Percentiles rank a stretch among this genome's conserved stretches.
phyloP scores from a whole-genome alignment of 495 filamentous ascomycete genomes.

The Bombardia bombarda region DNA sequence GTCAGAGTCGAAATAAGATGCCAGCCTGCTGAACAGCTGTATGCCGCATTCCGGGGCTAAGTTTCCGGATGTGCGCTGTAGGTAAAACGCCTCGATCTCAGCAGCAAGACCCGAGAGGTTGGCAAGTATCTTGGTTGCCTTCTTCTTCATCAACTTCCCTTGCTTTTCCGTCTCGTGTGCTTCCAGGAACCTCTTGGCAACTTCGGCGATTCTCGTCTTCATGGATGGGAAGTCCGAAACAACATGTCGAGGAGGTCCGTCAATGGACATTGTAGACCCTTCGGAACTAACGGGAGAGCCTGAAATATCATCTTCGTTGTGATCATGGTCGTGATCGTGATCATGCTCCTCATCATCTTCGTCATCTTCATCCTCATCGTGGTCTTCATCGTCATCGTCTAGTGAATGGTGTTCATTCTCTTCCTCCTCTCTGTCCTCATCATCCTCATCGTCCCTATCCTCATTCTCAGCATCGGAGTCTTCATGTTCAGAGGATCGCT shows the following conservation, averaged over 20 bases:
- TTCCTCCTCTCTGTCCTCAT: too few relatives aligned
- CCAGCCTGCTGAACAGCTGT: slow-evolving; percentile 66
- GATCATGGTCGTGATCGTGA: slow-evolving; percentile 47
- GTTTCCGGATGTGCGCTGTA: slow-evolving; percentile 36
- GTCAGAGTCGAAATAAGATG: slow-evolving; percentile 83
- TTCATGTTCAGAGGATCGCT: slow-evolving; percentile 12
- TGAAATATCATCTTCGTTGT: slow-evolving; percentile 53
- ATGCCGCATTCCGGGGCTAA: slow-evolving; percentile 43
- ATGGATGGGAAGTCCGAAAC: slow-evolving; percentile 50
- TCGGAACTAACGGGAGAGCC: slow-evolving; percentile 60
- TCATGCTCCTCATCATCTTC: slow-evolving; percentile 37
- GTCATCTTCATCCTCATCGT: slow-evolving; percentile 46
- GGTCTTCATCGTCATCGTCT: slow-evolving; percentile 35
- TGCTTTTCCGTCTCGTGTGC: slow-evolving; percentile 70
- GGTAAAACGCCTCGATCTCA: slow-evolving; percentile 63
- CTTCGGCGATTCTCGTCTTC: slow-evolving; percentile 63
- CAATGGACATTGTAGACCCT: slow-evolving; percentile 49
- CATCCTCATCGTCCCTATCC: slow-evolving; percentile 32
- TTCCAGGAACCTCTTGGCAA: slow-evolving; percentile 76
- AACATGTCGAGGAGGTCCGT: slow-evolving; percentile 37
- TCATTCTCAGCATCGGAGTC: slow-evolving; percentile 33
- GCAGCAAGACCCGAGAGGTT: slow-evolving; percentile 63
- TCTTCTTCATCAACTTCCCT: slow-evolving; percentile 60
- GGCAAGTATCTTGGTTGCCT: slow-evolving; percentile 65
- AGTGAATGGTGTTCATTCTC: too few relatives aligned